phyloP scores from a whole-genome alignment of 805 yeast species.

The Yamadazyma endophytica region DNA sequence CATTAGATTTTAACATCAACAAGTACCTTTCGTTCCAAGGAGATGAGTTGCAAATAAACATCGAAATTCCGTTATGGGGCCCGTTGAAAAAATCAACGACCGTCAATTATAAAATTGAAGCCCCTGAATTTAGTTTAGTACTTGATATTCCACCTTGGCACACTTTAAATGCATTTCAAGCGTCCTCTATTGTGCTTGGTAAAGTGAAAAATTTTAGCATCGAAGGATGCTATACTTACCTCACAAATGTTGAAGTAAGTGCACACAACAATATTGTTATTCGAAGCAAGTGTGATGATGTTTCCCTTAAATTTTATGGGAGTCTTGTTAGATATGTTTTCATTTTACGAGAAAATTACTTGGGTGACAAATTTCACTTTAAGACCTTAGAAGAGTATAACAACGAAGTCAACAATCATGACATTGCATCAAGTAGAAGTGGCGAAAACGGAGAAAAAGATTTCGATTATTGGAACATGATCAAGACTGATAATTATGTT shows the following conservation, averaged over 20 bases:
- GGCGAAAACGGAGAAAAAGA: slow-evolving; percentile 7
- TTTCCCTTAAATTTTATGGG: slow-evolving; percentile 74
- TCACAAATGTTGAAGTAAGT: slow-evolving; percentile 54
- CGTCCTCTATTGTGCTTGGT: slow-evolving; percentile 57
- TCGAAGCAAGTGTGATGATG: slow-evolving; percentile 59
- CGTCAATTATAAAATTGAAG: slow-evolving; percentile 45
- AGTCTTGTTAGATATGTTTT: slow-evolving; percentile 71
- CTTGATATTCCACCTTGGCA: slow-evolving; percentile 91
- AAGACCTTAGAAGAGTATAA: slow-evolving; percentile 83
- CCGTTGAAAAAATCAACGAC: slow-evolving; percentile 49
- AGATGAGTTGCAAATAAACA: slow-evolving; percentile 41
- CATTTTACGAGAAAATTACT: slow-evolving; percentile 78
- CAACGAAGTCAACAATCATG: slow-evolving; percentile 9
- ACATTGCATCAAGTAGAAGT: neutral
- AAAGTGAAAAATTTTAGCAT: slow-evolving; percentile 57
- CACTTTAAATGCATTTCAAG: slow-evolving; percentile 69
- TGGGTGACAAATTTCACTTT: slow-evolving; percentile 82
- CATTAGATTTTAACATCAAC: slow-evolving; percentile 79
- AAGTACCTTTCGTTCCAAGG: slow-evolving; percentile 74
- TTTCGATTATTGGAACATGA: slow-evolving; percentile 31
- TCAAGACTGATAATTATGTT: slow-evolving; percentile 63
- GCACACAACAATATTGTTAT: slow-evolving; percentile 68
- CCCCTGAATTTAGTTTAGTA: slow-evolving; percentile 58
- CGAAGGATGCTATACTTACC: slow-evolving; percentile 63
- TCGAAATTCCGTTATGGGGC: slow-evolving; percentile 57